Percentiles rank a stretch among this genome's conserved stretches.
phyloP scores from a whole-genome alignment of 2,329 filamentous ascomycete genomes.

The Ceratocystiopsis minuta region DNA sequence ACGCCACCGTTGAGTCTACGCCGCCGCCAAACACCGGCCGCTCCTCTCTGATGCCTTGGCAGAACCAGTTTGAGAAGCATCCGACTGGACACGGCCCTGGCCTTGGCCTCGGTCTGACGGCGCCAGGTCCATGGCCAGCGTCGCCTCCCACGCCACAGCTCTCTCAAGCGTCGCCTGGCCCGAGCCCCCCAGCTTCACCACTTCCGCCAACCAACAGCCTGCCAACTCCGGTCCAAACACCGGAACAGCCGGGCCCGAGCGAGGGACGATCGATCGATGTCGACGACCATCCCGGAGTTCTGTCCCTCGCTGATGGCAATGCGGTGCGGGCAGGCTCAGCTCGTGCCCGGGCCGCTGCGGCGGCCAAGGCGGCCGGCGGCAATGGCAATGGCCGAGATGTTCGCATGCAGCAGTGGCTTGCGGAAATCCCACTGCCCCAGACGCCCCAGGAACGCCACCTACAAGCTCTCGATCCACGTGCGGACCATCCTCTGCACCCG shows the following conservation, averaged over 20 bases:
- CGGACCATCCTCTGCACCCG: slow-evolving; percentile 10
- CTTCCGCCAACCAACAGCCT: neutral
- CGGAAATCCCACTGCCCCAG: slow-evolving; percentile 7
- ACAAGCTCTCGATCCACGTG: slow-evolving; percentile 5
- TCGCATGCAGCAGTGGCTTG: slow-evolving; percentile 10
- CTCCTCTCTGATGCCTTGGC: too few relatives aligned
- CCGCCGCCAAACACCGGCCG: too few relatives aligned
- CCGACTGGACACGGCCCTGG: too few relatives aligned
- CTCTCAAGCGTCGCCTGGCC: slow-evolving; percentile 1
- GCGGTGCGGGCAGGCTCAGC: neutral
- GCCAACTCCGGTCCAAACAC: too few relatives aligned
- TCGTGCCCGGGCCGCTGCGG: neutral
- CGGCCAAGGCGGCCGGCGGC: neutral
- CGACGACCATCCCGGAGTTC: neutral
- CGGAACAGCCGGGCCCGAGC: too few relatives aligned
- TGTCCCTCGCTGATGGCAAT: neutral
- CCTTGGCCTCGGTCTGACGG: too few relatives aligned
- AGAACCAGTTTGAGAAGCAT: too few relatives aligned
- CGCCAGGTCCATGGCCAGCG: too few relatives aligned
- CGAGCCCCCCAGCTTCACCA: neutral
- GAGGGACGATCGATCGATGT: neutral
- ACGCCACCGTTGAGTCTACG: too few relatives aligned
- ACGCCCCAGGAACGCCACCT: slow-evolving; percentile 9
- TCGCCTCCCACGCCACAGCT: slow-evolving; percentile 11
- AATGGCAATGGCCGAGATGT: too few relatives aligned